phyloP scores from a whole-genome alignment of 495 filamentous ascomycete genomes.

The Lophium mytilinum region DNA sequence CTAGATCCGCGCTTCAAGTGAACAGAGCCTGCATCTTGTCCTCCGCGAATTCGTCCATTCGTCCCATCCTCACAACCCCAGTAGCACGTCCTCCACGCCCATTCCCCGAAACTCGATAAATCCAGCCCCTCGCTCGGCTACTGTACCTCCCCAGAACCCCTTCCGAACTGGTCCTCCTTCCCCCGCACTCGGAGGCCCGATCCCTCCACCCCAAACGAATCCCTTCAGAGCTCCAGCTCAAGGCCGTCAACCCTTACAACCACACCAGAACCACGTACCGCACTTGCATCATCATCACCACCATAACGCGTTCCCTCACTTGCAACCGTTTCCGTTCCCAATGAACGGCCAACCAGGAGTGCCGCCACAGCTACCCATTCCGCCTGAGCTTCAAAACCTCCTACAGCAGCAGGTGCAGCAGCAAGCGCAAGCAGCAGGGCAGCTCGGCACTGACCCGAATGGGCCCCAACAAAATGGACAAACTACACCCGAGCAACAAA shows the following conservation, averaged over 20 bases:
- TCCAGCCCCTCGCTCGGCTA: conserved; percentile 14
- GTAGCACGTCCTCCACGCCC: not conserved
- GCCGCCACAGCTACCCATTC: conserved; percentile 3
- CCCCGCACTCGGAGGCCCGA: conserved; percentile 6
- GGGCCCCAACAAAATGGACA: not conserved
- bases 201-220: conserved; percentile 6
- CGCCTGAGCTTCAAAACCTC: conserved; percentile 9
- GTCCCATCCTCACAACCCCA: not conserved
- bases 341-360: not conserved
- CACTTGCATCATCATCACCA: conserved; percentile 18
- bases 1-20: conserved; percentile 15
- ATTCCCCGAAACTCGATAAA: conserved; percentile 3
- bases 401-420: conserved; percentile 1
- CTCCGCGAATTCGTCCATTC: conserved; percentile 18
- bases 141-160: conserved; percentile 16
- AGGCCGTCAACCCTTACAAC: not conserved
- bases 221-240: not conserved
- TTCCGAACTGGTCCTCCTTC: conserved; percentile 12
- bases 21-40: conserved; percentile 24
- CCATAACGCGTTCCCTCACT: conserved; percentile 2
- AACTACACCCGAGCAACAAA: not conserved
- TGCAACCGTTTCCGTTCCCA: conserved; percentile 8
- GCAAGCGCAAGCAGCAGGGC: not conserved
- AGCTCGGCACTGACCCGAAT: not conserved
- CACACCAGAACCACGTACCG: conserved; percentile 2